These are phyloP conservation scores for Quercus agrifolia DNA, from an alignment of 306 rosid genomes.

Conservation along the genomic window DNA sequence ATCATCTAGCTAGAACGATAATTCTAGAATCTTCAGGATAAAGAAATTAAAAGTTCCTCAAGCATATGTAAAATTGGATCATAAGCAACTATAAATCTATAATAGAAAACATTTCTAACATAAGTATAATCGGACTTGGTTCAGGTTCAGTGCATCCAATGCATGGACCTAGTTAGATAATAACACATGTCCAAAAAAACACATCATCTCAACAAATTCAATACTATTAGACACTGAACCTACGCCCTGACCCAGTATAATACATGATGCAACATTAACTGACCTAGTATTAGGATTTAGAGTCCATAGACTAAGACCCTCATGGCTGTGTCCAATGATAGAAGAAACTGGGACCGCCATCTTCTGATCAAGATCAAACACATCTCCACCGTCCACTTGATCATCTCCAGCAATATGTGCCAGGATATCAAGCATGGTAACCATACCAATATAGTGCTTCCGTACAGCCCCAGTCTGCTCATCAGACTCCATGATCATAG, in stretches of 20 bases:
- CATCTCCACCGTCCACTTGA: constrained; percentile 27
- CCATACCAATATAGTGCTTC: constrained; percentile 91
- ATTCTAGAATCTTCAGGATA: too few relatives aligned
- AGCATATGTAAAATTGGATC: too few relatives aligned
- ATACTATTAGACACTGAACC: too few relatives aligned
- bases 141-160: too few relatives aligned
- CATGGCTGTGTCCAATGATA: constrained; percentile 65
- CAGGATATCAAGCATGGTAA: constrained; percentile 81
- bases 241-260: rapidly evolving
- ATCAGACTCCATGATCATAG: constrained; percentile 82
- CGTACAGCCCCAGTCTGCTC: constrained; percentile 54
- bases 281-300: constrained; percentile 78
- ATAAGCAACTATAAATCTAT: too few relatives aligned
- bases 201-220: too few relatives aligned
- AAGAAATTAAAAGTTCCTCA: too few relatives aligned
- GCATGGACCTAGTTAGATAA: rapidly evolving
- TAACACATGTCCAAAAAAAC: too few relatives aligned
- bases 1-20: too few relatives aligned
- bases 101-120: too few relatives aligned
- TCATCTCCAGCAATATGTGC: constrained; percentile 75
- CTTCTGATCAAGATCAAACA: constrained; percentile 49
- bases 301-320: constrained; percentile 90
- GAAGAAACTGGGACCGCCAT: constrained; percentile 65
- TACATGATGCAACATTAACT: not conserved
- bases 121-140: too few relatives aligned